These are phyloP conservation scores for Saturnispora sekii DNA, from an alignment of 805 yeast genomes.

Conservation along the genomic window DNA sequence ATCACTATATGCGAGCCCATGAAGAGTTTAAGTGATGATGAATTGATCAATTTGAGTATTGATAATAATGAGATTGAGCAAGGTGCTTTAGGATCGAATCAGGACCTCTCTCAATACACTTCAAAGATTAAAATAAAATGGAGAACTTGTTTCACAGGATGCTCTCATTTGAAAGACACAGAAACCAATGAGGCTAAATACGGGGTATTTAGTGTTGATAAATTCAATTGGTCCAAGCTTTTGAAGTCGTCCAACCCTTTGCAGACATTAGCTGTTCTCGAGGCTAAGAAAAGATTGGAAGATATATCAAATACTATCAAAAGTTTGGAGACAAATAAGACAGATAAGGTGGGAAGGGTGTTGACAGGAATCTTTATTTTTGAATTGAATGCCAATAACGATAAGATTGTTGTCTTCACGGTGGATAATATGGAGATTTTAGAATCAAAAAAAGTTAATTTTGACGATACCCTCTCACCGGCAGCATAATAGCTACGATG, in stretches of 20 bases:
- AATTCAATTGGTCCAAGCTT: conserved; percentile 15
- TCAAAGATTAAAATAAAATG: conserved; percentile 47
- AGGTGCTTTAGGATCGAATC: conserved; percentile 1
- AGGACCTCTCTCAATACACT: conserved; percentile 28
- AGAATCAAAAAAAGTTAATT: conserved; percentile 30
- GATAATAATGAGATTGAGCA: conserved; percentile 16
- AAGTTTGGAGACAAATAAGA: conserved; percentile 1
- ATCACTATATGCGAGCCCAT: conserved; percentile 27
- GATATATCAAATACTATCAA: conserved; percentile 6
- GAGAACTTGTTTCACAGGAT: conserved; percentile 46
- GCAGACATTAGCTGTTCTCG: conserved; percentile 8
- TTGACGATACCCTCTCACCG: conserved; percentile 5
- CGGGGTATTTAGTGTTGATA: conserved; percentile 19
- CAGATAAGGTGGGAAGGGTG: conserved; percentile 26
- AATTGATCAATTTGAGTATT: conserved; percentile 21
- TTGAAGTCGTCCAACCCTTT: conserved; percentile 13
- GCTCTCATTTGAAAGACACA: conserved; percentile 33
- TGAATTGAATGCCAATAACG: conserved; percentile 50
- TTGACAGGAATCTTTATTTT: conserved; percentile 52
- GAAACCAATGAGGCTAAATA: conserved; percentile 20
- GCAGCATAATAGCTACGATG: neutral
- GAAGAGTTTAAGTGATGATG: conserved; percentile 18
- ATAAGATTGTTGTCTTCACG: conserved; percentile 49
- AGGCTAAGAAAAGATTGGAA: conserved; percentile 12
- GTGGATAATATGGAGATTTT: conserved; percentile 56